Conservation (phyloP, 768 basidiomycete genomes). For the Boletales sp. region DNA sequence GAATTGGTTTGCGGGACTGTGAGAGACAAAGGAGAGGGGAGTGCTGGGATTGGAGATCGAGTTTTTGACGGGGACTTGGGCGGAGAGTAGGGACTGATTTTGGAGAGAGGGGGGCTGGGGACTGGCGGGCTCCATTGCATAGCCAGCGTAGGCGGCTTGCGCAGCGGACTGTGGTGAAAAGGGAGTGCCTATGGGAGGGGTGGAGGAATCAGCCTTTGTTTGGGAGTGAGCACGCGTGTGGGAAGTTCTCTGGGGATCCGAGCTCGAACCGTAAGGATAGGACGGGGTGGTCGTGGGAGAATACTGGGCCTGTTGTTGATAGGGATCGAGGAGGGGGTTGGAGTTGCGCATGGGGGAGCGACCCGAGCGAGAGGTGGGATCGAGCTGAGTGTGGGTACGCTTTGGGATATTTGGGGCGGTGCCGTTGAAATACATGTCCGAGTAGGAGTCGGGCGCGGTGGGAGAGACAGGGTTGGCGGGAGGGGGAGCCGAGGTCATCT, state of each 20-base stretch:
- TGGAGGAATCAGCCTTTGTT: slow-evolving; percentile 47
- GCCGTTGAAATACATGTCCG: slow-evolving; percentile 62
- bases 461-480: slow-evolving; percentile 35
- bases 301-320: slow-evolving; percentile 62
- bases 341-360: slow-evolving; percentile 63
- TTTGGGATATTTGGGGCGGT: slow-evolving; percentile 48
- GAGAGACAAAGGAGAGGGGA: slow-evolving; percentile 61
- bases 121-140: slow-evolving; percentile 63
- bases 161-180: slow-evolving; percentile 53
- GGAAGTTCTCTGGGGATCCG: slow-evolving; percentile 45
- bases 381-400: slow-evolving; percentile 53
- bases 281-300: slow-evolving; percentile 51
- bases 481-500: slow-evolving; percentile 29
- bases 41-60: slow-evolving; percentile 69
- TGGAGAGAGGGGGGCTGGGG: slow-evolving; percentile 52
- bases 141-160: slow-evolving; percentile 44
- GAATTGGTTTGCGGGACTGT: slow-evolving; percentile 49
- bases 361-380: slow-evolving; percentile 45
- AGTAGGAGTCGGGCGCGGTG: slow-evolving; percentile 42
- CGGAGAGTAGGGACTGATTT: slow-evolving; percentile 48
- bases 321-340: slow-evolving; percentile 63
- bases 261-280: slow-evolving; percentile 40
- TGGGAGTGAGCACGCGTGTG: slow-evolving; percentile 59
- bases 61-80: slow-evolving; percentile 46
- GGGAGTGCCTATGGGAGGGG: slow-evolving; percentile 46